Evolutionary conservation across 345 rosid species (phyloP), one percentile per base, ranked within the genome.

Genomic region (Camelina sativa): DNA sequence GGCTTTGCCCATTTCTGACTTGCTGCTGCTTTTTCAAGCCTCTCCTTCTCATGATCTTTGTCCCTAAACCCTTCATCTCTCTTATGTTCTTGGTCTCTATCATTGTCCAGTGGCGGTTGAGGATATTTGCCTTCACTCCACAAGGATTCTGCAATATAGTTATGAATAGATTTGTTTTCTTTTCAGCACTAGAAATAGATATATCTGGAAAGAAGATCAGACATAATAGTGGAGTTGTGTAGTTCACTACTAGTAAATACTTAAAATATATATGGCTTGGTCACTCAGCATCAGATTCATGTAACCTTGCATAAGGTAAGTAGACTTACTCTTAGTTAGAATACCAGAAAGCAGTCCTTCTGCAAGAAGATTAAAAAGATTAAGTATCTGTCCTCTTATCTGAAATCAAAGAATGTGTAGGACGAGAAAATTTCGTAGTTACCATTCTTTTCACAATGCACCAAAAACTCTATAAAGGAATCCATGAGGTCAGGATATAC

Each of bases 391-490:
- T 8, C 11, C 7, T 22, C 37, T 32, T 52, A 3, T 22, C 5
- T 52, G 5, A 55, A 64, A 28, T 17, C 7, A 35, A 64, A 46
- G 65, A 68, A 59, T 40, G 69, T 34, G 69, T 11, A 67, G 57
- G 57, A 13, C 70, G 58, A 71, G 43, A 22, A 43, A 60, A 56
- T 4, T 17, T 52, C 75, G 69, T 68, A 12, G 48, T 67, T 86
- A 92, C 97, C 96, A 59, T 81, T 82, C 80, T 92, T 92, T 71
- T 90, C 96, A 74, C 97, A 90, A 17, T 73, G 84, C 35, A 87
- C 84, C 86, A 92, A 79, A 81, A 92, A 87, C 57, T 87, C 92
- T 84, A 76, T 82, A 81, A 92, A 86, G 48, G 84, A 93, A 70
- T 81, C 94, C 86, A 92, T 86, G 73, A 90, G 87, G 75, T 86